Conservation (phyloP, 2,329 filamentous ascomycete species). For the Fusarium chaquense region DNA sequence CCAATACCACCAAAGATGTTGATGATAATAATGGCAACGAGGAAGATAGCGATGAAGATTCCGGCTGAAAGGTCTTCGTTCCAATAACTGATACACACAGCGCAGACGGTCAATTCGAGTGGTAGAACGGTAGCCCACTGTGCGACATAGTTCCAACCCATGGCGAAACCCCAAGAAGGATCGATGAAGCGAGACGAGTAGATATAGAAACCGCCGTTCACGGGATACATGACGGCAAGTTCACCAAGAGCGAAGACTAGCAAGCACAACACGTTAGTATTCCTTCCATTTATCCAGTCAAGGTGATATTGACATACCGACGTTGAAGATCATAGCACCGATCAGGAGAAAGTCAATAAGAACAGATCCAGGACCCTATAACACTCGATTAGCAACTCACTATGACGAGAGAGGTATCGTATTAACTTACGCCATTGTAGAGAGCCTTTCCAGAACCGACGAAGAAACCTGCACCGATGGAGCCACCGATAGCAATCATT, state of each 20-base stretch:
- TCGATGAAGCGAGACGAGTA: conserved; percentile 73
- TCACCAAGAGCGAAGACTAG: conserved; percentile 70
- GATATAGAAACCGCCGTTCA: conserved; percentile 72
- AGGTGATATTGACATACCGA: conserved; percentile 46
- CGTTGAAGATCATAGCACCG: conserved; percentile 72
- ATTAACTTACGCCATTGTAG: conserved; percentile 56
- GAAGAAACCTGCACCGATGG: conserved; percentile 73
- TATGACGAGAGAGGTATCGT: neutral
- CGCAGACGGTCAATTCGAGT: conserved; percentile 64
- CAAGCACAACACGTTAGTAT: conserved; percentile 14
- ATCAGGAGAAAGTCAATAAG: conserved; percentile 66
- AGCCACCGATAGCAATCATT: conserved; percentile 73
- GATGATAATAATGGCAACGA: conserved; percentile 62
- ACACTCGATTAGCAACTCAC: conserved; percentile 10
- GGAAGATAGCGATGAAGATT: conserved; percentile 68
- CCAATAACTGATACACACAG: conserved; percentile 66
- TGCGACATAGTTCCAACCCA: conserved; percentile 61
- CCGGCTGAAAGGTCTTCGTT: conserved; percentile 59
- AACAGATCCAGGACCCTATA: conserved; percentile 56
- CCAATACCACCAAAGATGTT: conserved; percentile 68
- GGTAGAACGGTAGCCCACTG: conserved; percentile 64
- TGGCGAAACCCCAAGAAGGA: conserved; percentile 69
- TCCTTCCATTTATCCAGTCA: no score
- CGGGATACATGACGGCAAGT: conserved; percentile 70
- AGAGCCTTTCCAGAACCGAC: conserved; percentile 69